Percentiles rank a stretch among this genome's conserved stretches.
These are phyloP conservation scores for Thymus quinquecostatus DNA, from an alignment of 257 asterid species.

Conservation along the genomic window DNA sequence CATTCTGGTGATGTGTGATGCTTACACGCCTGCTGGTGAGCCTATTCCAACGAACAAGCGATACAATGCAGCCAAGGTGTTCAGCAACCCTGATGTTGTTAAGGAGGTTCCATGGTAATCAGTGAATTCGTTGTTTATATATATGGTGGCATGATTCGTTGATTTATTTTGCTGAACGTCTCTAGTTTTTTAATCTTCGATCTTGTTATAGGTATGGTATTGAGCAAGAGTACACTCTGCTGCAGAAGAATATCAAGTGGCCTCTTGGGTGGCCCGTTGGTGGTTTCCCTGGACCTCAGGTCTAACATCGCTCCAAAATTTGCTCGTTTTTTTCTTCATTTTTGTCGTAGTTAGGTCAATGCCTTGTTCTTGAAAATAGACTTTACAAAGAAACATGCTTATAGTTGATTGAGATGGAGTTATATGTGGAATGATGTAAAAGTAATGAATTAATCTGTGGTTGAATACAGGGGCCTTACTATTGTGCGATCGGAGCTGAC, in stretches of 20 bases:
- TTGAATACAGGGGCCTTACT: constrained; percentile 71
- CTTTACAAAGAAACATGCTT: neutral
- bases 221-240: constrained; percentile 90
- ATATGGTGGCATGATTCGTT: neutral
- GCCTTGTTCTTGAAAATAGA: neutral
- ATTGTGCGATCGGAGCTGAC: constrained; percentile 80
- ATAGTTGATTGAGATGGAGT: neutral
- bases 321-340: neutral
- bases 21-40: constrained; percentile 86
- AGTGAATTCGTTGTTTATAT: neutral
- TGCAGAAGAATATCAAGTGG: constrained; percentile 80
- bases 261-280: constrained; percentile 97
- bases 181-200: neutral
- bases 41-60: constrained; percentile 90
- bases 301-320: constrained; percentile 14
- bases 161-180: neutral
- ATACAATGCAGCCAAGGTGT: constrained; percentile 66
- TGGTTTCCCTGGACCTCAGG: constrained; percentile 96
- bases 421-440: neutral
- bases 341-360: neutral
- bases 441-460: neutral
- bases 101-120: constrained; percentile 76
- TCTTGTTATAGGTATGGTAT: constrained; percentile 69
- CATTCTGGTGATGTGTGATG: constrained; percentile 84
- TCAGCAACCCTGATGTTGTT: constrained; percentile 71